These are phyloP conservation scores for Spirogloea muscicola DNA, from an alignment of 139 green algal species.

Conservation along the genomic window DNA sequence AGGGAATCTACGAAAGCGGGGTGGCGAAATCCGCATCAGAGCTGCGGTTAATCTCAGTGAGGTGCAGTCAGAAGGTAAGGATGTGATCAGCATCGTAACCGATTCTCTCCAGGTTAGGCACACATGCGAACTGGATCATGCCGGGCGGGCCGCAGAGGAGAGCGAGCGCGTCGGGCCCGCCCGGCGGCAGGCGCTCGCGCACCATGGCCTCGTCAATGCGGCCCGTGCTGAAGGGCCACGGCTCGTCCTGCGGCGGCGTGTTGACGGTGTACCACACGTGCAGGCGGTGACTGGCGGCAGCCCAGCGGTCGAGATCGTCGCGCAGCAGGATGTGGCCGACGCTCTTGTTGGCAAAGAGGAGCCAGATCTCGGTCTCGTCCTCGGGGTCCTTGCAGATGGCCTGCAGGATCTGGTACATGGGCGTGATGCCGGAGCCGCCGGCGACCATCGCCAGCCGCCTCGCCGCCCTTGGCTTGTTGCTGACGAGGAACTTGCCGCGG, in stretches of 20 bases:
- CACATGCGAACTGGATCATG: slow-evolving; percentile 87
- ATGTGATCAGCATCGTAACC: slow-evolving; percentile 61
- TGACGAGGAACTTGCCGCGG: slow-evolving; percentile 38
- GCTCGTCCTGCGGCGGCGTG: slow-evolving; percentile 37
- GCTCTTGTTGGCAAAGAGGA: slow-evolving; percentile 90
- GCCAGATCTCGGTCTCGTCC: slow-evolving; percentile 74
- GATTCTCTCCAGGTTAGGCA: slow-evolving; percentile 71
- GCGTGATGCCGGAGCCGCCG: slow-evolving; percentile 82
- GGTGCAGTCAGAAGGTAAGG: slow-evolving; percentile 69
- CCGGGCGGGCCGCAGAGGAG: slow-evolving; percentile 86
- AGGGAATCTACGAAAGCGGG: too few species aligned
- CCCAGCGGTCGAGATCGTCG: slow-evolving; percentile 75
- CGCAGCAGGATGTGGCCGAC: slow-evolving; percentile 91
- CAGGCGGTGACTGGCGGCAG: not conserved
- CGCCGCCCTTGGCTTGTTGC: slow-evolving; percentile 25
- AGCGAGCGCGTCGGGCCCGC: slow-evolving; percentile 54
- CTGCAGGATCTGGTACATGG: slow-evolving; percentile 57
- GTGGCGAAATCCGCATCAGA: too few species aligned
- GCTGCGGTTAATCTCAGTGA: too few species aligned
- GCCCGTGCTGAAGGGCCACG: slow-evolving; percentile 72
- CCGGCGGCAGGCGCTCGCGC: slow-evolving; percentile 60
- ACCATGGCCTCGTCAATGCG: slow-evolving; percentile 80
- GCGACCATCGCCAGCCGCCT: slow-evolving; percentile 79
- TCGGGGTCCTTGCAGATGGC: slow-evolving; percentile 71
- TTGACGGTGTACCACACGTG: slow-evolving; percentile 54